Percentiles rank a stretch among this genome's conserved stretches.
Conservation (phyloP, 2,329 filamentous ascomycete species). For the Tolypocladium ovalisporum region DNA sequence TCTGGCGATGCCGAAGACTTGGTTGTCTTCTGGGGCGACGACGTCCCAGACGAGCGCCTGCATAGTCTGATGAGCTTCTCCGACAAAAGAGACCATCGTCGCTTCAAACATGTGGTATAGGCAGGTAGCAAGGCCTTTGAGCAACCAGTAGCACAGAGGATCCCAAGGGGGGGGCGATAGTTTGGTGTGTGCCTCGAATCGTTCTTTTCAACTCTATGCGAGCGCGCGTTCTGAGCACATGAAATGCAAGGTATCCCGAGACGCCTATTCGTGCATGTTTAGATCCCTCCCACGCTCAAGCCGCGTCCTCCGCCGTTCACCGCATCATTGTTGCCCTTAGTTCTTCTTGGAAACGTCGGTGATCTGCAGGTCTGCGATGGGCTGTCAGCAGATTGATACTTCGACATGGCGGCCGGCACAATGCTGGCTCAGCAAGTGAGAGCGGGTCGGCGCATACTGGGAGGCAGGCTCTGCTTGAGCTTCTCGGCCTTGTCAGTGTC, state of each 20-base stretch:
- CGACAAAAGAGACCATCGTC: slow-evolving; percentile 10
- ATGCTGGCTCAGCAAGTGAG: background rate
- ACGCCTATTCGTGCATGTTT: slow-evolving; percentile 38
- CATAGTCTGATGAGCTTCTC: slow-evolving; percentile 13
- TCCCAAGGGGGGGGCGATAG: background rate
- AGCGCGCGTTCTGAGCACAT: slow-evolving; percentile 28
- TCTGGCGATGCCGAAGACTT: slow-evolving; percentile 22
- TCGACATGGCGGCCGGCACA: background rate
- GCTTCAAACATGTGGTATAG: slow-evolving; percentile 14
- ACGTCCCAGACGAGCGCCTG: slow-evolving; percentile 21
- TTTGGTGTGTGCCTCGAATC: slow-evolving; percentile 19
- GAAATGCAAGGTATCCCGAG: slow-evolving; percentile 45
- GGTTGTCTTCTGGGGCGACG: slow-evolving; percentile 27
- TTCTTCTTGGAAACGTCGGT: slow-evolving; percentile 46
- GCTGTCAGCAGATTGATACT: background rate
- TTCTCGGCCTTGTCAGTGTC: slow-evolving; percentile 99
- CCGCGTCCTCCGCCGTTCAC: slow-evolving; percentile 10
- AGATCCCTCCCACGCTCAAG: slow-evolving; percentile 19
- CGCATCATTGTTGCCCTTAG: slow-evolving; percentile 16
- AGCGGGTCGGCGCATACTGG: slow-evolving; percentile 55
- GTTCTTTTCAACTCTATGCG: slow-evolving; percentile 26
- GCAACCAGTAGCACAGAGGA: background rate
- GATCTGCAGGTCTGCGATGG: slow-evolving; percentile 34
- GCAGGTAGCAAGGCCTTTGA: background rate
- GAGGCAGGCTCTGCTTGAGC: slow-evolving; percentile 97